Evolutionary conservation across 2,329 filamentous ascomycete species (phyloP).

Genomic region (Plectosphaerella sp.): DNA sequence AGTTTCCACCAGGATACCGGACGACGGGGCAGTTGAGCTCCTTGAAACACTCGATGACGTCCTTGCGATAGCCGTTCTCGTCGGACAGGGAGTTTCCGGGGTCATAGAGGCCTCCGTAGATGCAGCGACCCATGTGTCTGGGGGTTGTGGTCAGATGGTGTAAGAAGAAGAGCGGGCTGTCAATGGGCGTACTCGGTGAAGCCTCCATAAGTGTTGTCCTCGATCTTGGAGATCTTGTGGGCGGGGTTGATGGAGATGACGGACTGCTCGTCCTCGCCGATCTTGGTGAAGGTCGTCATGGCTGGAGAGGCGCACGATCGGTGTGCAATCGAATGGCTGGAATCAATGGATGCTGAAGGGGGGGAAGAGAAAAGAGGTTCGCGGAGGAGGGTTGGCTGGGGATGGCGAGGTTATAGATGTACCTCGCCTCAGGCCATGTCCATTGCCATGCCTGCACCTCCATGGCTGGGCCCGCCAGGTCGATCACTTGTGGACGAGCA

Average conservation of each 20-base stretch:
- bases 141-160: background rate
- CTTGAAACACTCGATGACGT: constrained; percentile 69
- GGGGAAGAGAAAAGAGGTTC: no score
- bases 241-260: constrained; percentile 61
- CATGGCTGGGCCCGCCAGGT: no score
- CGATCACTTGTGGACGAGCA: no score
- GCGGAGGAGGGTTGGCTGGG: no score
- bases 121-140: constrained; percentile 85
- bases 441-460: no score
- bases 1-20: constrained; percentile 80
- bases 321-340: no score
- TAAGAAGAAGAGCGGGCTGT: background rate
- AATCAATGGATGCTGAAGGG: no score
- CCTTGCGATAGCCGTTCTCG: constrained; percentile 69
- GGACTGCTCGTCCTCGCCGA: constrained; percentile 55
- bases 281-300: constrained; percentile 72
- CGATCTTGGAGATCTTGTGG: constrained; percentile 67
- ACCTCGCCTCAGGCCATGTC: no score
- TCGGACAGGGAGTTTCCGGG: constrained; percentile 70
- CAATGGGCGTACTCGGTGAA: constrained; percentile 67
- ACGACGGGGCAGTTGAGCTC: constrained; percentile 74
- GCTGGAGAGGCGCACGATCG: constrained; percentile 4
- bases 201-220: constrained; percentile 77
- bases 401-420: no score
- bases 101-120: constrained; percentile 83